A percentile compares a stretch with the other conserved stretches of the same genome.
Evolutionary conservation across 768 basidiomycete species (phyloP).

Genomic region (Pisolithus albus): DNA sequence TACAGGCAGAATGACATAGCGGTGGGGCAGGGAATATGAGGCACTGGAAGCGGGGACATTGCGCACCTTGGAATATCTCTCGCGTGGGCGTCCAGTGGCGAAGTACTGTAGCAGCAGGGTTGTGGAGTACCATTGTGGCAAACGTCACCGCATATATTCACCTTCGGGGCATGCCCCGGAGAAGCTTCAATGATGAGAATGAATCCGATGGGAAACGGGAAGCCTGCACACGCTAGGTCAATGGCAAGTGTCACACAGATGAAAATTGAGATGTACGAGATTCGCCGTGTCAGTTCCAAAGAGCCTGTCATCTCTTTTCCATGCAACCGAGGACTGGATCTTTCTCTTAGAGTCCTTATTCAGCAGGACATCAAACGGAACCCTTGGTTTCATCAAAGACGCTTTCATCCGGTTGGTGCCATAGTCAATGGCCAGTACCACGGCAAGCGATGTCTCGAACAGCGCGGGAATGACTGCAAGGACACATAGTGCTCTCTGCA

Average conservation of each 20-base stretch:
- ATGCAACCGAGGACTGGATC: conserved; percentile 82
- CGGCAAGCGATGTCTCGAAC: conserved; percentile 43
- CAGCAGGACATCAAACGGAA: conserved; percentile 92
- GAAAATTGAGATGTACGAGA: conserved; percentile 55
- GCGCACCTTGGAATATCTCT: too few species aligned
- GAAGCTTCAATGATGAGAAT: too few species aligned
- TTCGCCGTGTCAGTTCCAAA: conserved; percentile 88
- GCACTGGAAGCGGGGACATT: too few species aligned
- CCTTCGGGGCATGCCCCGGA: too few species aligned
- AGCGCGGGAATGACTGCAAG: conserved; percentile 17
- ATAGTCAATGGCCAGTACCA: conserved; percentile 95
- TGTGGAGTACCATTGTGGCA: too few species aligned
- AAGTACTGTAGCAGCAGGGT: conserved; percentile 21
- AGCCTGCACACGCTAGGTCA: conserved; percentile 46
- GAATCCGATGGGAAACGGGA: conserved; percentile 58
- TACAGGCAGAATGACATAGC: too few species aligned
- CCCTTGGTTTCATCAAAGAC: conserved; percentile 87
- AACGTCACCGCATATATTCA: too few species aligned
- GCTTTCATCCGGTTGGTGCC: conserved; percentile 37
- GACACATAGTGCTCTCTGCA: conserved; percentile 22
- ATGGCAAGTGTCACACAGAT: not conserved
- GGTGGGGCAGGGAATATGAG: too few species aligned
- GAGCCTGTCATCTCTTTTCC: conserved; percentile 85
- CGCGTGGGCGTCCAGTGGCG: too few species aligned
- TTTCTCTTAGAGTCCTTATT: conserved; percentile 98